These are phyloP conservation scores for Cladosporium austrohemisphaericum DNA, from an alignment of 2,329 filamentous ascomycete genomes.

Conservation along the genomic window DNA sequence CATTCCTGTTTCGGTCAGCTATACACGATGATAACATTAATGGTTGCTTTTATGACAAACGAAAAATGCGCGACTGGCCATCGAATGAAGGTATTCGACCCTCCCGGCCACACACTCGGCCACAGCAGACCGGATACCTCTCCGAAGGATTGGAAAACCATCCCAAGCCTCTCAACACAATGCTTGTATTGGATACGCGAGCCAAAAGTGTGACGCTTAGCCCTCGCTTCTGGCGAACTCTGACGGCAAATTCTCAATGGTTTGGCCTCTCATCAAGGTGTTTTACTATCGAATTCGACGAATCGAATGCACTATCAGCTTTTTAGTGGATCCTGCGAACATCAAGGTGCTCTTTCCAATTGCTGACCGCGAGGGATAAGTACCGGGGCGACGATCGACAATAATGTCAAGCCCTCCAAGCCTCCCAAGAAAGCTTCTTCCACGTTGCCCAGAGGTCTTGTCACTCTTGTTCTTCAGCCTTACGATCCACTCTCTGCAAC, in stretches of 20 bases:
- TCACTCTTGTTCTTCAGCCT: constrained; percentile 8
- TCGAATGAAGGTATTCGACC: too few species aligned
- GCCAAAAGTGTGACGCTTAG: too few species aligned
- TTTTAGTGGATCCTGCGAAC: neutral
- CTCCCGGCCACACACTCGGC: too few species aligned
- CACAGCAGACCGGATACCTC: too few species aligned
- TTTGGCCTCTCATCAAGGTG: constrained; percentile 11
- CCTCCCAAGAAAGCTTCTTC: constrained; percentile 14
- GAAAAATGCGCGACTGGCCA: too few species aligned
- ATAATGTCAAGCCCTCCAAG: constrained; percentile 2
- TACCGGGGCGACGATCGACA: constrained; percentile 8
- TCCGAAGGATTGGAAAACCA: too few species aligned
- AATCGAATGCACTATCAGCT: constrained; percentile 1
- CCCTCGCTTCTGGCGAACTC: too few species aligned
- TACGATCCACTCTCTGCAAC: neutral
- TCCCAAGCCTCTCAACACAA: too few species aligned
- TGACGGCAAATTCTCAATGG: neutral
- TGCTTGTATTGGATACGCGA: too few species aligned
- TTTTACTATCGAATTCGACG: constrained; percentile 2
- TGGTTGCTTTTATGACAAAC: too few species aligned
- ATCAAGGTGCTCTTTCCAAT: constrained; percentile 5
- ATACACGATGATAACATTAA: too few species aligned
- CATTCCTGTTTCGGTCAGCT: too few species aligned
- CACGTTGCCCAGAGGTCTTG: constrained; percentile 12
- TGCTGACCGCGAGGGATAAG: constrained; percentile 2